Evolutionary conservation across 495 filamentous ascomycete genomes (phyloP), one percentile per base, ranked within the genome.

Genomic region (Aspergillus incahuasiensis): DNA sequence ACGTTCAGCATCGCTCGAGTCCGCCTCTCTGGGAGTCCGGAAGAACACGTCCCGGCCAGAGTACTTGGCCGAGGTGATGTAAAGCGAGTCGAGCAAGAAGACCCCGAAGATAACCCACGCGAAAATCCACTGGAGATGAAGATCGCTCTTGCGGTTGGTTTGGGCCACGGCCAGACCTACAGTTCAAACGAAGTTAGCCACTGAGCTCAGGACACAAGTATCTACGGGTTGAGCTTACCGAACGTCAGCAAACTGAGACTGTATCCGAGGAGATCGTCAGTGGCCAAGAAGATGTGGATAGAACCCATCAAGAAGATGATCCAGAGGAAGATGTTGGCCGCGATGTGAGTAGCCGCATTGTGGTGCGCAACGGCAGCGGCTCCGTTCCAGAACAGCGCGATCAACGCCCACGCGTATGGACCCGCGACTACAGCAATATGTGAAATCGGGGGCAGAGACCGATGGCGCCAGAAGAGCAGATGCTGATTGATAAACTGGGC

Each of bases 61-160:
- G 56, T 85, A 80, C 52, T 79, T 82, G 6, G 88, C 85, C 22
- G 85, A 68, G 5, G 84, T 85, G 48, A 91, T 75, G 24, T 81
- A 71, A 0, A 86, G 48, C 1, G 86, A 87, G 2, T 76, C 66
- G 9, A 89, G 62, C 63, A 91, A 83, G 48, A 95, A 80, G 38
- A 90, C 66, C 1, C 74, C 83, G 79, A 92, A 91, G 67, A 95
- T 86, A 57, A 82, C 76, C 62, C 95, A 92, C 28, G 90, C 89
- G 65, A 95, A 95, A 68, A 91, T 91, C 91, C 89, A 95, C 73
- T 96, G 91, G 52, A 94, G 72, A 1, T 87, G 84, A 56, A 92
- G n/a, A 8, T 18, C 78, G 38, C 83, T 64, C 68, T 88, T 84
- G 63, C 79, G 77, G 38, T 81, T 68, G 69, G 94, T 81, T 67